Base-by-base conservation (phyloP, 176 grass and related monocot species). In the Aegilops tauschii region DNA sequence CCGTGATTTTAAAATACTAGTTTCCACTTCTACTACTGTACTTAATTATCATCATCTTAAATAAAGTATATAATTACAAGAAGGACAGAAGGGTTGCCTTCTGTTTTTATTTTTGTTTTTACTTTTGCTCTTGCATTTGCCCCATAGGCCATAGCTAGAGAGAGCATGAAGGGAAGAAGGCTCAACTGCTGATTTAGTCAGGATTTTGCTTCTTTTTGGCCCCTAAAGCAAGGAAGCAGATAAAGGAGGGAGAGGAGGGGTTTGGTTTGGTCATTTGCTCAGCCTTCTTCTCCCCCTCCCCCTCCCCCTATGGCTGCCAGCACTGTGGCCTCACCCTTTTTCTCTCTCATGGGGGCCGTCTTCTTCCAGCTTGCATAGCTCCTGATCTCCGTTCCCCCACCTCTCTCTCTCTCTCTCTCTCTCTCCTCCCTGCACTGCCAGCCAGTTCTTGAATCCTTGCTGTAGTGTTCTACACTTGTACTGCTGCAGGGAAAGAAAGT, bases 251-350 rank as follows among this genome's bases (percentile, higher is more conserved):
- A 56, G 82, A 64, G 20, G 20, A 54, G 61, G 61, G 65, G 76
- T 69, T 88, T 75, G 81, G 81, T 81, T 76, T 84, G 81, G 67
- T 50, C 77, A 80, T 80, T 80, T 72, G 17, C 50, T 71, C 63
- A 78, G 74, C 75, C 63, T 87, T 30, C 73, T 82, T 84, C 58
- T 36, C 44, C 77, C 77, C 50, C 49, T 36, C 42, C 77, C 77
- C 49, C 49, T 17, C 59, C 40, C 17, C 59, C 50, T n/a, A 61
- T 80, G 65, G 31, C 82, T 66, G 34, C 79, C 71, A 61, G 16
- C 16, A 54, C 50, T 18, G 50, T 54, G 59, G 70, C 54, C 64
- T 65, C 64, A 18, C 45, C 63, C 11, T 17, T 78, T 54, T 5
- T 52, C 79, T 89, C 52, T 81, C 86, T 47, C 76, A 83, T 89